Base-by-base conservation (phyloP, 805 yeast species). In the Saccharomycopsis javanensis region DNA sequence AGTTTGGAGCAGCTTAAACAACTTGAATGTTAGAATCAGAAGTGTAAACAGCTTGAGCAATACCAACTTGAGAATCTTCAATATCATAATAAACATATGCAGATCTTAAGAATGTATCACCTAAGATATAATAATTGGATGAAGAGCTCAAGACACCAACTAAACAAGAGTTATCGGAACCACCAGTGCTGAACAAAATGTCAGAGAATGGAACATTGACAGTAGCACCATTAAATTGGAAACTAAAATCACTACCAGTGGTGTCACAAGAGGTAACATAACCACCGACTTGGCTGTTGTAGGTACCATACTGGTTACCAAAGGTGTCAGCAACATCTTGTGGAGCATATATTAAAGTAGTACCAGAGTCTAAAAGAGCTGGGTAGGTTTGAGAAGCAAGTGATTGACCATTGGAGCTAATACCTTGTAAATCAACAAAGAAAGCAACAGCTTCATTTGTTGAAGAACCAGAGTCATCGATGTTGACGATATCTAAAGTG, bases 31-130 rank as follows among this genome's bases (percentile, higher is more conserved):
- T 7, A 58, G 51, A 31, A 16, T 53, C 31, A 5, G 42, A 1
- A 6, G 48, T 42, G 69, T 64, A 5, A 64, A 61, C 8, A 1
- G 76, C 82, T 59, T 75, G 79, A 6, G 81, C 83, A 11, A 79
- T 50, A 1, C 75, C 75, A 31, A 79, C 64, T 56, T 73, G 71
- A 33, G 67, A 61, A 38, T 71, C 68, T 31, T 76, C 82, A 51
- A 81, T 64, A 66, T 82, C 84, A 60, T 74, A 82, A 53, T 80
- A 83, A 46, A 77, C 72, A 63, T 81, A 81, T 1, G 79, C 79
- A 31, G 75, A 68, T 60, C 79, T 72, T 60, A 82, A 65, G 68
- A 82, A 78, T 5, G 76, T 69, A 64, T 80, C 84, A 55, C 86
- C 87, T 18, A 80, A 66, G 7, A 76, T 74, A 57, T 73, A 68